These are phyloP conservation scores for Suillus cothurnatus DNA, from an alignment of 768 basidiomycete genomes.

Conservation along the genomic window DNA sequence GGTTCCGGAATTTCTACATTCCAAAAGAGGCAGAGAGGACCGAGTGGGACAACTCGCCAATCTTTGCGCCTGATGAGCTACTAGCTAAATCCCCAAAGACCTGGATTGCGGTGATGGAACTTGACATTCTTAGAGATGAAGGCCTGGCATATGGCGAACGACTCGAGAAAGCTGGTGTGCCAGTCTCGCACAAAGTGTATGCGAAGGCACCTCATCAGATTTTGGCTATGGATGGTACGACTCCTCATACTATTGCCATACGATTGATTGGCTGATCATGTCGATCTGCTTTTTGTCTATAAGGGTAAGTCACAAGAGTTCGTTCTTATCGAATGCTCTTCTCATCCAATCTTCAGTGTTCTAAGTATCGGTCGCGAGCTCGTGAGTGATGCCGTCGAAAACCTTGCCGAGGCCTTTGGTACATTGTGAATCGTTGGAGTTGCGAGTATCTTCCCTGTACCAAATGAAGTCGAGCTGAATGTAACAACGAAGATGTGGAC, in stretches of 20 bases:
- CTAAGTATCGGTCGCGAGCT: slow-evolving; percentile 39
- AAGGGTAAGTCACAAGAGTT: slow-evolving; percentile 24
- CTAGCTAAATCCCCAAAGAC: slow-evolving; percentile 55
- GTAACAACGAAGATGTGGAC: not conserved
- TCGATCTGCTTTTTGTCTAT: not conserved
- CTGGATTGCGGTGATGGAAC: slow-evolving; percentile 68
- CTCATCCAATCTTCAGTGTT: slow-evolving; percentile 33
- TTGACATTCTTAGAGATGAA: slow-evolving; percentile 72
- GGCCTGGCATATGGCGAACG: slow-evolving; percentile 66
- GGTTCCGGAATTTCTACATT: slow-evolving; percentile 73
- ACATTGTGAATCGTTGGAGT: slow-evolving; percentile 12
- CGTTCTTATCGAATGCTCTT: not conserved
- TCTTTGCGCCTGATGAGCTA: slow-evolving; percentile 63
- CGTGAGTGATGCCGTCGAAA: slow-evolving; percentile 39
- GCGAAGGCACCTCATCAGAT: slow-evolving; percentile 69
- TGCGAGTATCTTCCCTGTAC: not conserved
- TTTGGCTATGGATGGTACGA: slow-evolving; percentile 74
- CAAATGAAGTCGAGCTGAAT: not conserved
- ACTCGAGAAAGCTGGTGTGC: slow-evolving; percentile 53
- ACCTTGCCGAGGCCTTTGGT: slow-evolving; percentile 36
- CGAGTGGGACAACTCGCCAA: slow-evolving; percentile 73
- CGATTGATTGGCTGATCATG: slow-evolving; percentile 3
- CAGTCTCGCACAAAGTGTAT: slow-evolving; percentile 59
- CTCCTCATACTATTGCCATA: not conserved
- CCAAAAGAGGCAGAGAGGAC: slow-evolving; percentile 60